Evolutionary conservation across 1,284 basidiomycete species (phyloP).

Genomic region (Fomitiporia mediterranea): DNA sequence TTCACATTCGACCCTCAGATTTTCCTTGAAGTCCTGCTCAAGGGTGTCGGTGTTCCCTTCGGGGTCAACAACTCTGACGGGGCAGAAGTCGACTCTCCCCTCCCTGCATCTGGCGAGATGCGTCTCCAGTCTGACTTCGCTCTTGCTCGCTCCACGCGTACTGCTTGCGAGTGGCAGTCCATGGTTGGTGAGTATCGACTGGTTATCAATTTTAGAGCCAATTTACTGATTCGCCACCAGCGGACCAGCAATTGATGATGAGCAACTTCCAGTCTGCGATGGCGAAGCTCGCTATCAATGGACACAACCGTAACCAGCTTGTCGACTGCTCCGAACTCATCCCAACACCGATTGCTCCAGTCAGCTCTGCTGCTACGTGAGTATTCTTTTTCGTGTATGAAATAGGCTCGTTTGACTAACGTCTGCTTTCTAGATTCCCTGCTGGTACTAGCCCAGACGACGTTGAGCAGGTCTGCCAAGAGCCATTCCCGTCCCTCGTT

Average conservation of each 20-base stretch:
- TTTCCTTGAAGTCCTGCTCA: slow-evolving; percentile 21
- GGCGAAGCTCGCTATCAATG: slow-evolving; percentile 23
- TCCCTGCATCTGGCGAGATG: slow-evolving; percentile 15
- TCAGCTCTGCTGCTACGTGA: slow-evolving; percentile 8
- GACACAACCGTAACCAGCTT: slow-evolving; percentile 24
- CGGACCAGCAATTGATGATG: slow-evolving; percentile 29
- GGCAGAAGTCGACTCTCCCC: slow-evolving; percentile 9
- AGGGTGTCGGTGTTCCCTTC: slow-evolving; percentile 19
- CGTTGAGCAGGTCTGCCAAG: slow-evolving; percentile 15
- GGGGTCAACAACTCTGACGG: slow-evolving; percentile 14
- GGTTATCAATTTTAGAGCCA: slow-evolving; percentile 23
- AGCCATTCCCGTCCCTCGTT: slow-evolving; percentile 15
- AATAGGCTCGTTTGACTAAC: slow-evolving; percentile 4
- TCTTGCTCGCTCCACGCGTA: slow-evolving; percentile 20
- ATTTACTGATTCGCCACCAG: slow-evolving; percentile 23
- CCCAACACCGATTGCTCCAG: slow-evolving; percentile 4
- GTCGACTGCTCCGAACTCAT: slow-evolving; percentile 21
- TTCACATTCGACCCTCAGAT: slow-evolving; percentile 24
- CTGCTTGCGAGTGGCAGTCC: slow-evolving; percentile 22
- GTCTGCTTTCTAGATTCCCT: slow-evolving; percentile 15
- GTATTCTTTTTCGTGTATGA: background rate
- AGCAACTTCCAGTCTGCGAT: slow-evolving; percentile 24
- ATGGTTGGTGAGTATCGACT: slow-evolving; percentile 16
- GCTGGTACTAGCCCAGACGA: slow-evolving; percentile 14
- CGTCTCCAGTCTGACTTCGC: slow-evolving; percentile 20